Base-by-base conservation (phyloP, 2,329 filamentous ascomycete genomes). In the Coniochaeta sp. region DNA sequence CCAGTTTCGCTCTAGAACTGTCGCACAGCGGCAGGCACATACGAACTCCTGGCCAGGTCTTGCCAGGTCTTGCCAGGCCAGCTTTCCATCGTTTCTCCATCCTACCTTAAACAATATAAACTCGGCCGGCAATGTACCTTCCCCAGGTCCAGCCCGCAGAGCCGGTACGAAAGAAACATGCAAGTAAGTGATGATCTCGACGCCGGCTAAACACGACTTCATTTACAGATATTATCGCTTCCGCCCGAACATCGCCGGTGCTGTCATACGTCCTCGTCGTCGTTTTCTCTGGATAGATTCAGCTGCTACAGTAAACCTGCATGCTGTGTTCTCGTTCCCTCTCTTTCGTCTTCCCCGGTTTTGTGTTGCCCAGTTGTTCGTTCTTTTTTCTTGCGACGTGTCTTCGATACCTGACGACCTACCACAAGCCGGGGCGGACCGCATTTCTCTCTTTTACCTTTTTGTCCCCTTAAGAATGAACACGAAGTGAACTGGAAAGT, bases 131-230 rank as follows among this genome's bases (percentile, higher is more conserved):
- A 42, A 42, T 18, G 20, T 26, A 26, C 10, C 38, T 24, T 42
- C 38, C 38, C 38, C 38, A 42, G 38, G 6, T 18, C 7, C 12
- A 42, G 31, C 38, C 48, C 42, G 20, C 52, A 26, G 20, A 45
- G 48, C 49, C 49, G 48, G 54, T 51, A 49, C 51, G n/a, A n/a
- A n/a, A n/a, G n/a, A n/a, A n/a, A n/a, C n/a, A n/a, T n/a, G n/a
- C n/a, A 38, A 35, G 30, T 38, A 22, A 28, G 52, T 53, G 30
- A 22, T 48, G 45, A 20, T 49, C 14, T 42, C 20, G 38, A 4
- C 38, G n/a, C 38, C 58, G 58, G 58, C 58, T 60, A 60, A 60
- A 60, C n/a, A 4, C 14, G 49, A 46, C 51, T 57, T 57, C 56
- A 58, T 59, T 59, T 60, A 32, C 31, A 57, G 56, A 60, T 60